phyloP scores from a whole-genome alignment of 768 basidiomycete species.

The Podaxis sp. region DNA sequence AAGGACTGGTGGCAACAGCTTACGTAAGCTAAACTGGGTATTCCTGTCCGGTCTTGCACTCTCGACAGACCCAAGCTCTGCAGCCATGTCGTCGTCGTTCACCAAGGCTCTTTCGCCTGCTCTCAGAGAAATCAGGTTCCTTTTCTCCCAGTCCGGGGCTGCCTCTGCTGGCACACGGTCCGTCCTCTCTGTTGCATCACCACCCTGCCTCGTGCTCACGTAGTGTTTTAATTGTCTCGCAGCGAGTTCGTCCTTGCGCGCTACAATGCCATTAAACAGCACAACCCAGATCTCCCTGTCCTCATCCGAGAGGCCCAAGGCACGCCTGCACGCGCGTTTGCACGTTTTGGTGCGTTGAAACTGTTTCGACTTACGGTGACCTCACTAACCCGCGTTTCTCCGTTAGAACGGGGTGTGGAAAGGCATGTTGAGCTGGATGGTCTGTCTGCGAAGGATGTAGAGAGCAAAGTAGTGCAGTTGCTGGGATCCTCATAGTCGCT shows the following conservation, averaged over 20 bases:
- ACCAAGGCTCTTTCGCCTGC: conserved; percentile 75
- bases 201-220: conserved; percentile 10
- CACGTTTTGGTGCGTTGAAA: conserved; percentile 70
- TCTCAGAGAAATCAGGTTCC: conserved; percentile 75
- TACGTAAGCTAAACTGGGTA: conserved; percentile 29
- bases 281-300: conserved; percentile 85
- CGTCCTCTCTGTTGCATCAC: conserved; percentile 18
- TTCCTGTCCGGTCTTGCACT: conserved; percentile 5
- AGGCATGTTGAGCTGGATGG: conserved; percentile 79
- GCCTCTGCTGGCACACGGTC: conserved; percentile 82
- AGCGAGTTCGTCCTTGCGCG: conserved; percentile 80
- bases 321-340: conserved; percentile 81
- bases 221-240: conserved; percentile 16
- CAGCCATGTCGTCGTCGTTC: conserved; percentile 32
- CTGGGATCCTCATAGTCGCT: conserved; percentile 25
- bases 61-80: background rate
- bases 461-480: conserved; percentile 65
- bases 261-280: conserved; percentile 73
- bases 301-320: conserved; percentile 78
- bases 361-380: conserved; percentile 9
- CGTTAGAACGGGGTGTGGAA: conserved; percentile 74
- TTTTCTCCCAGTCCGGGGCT: conserved; percentile 74
- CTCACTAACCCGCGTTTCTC: conserved; percentile 14
- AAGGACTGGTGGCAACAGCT: conserved; percentile 31
- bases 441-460: conserved; percentile 69